A percentile compares a stretch with the other conserved stretches of the same genome.
Conservation (phyloP, 2,329 filamentous ascomycete genomes). For the Aspergillus ibericus region DNA sequence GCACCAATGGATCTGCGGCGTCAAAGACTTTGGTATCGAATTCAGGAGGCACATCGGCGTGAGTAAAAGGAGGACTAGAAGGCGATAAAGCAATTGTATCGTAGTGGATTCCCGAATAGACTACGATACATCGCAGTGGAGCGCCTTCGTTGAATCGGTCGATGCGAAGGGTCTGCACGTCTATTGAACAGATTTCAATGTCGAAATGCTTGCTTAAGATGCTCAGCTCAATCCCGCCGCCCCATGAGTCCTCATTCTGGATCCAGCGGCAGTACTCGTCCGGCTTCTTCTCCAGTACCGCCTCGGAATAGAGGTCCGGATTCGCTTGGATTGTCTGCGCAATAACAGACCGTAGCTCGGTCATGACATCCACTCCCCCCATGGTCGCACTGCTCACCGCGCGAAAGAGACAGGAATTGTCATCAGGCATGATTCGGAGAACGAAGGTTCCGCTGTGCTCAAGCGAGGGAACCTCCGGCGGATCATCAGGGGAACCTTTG, state of each 20-base stretch:
- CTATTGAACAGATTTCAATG: constrained; percentile 80
- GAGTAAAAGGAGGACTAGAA: constrained; percentile 57
- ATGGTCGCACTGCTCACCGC: constrained; percentile 81
- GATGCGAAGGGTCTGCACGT: constrained; percentile 68
- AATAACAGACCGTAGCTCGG: constrained; percentile 72
- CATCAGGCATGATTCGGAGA: constrained; percentile 91
- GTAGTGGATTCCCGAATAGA: constrained; percentile 93
- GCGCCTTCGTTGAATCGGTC: constrained; percentile 78
- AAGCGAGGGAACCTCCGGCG: constrained; percentile 61
- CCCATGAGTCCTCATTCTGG: constrained; percentile 78
- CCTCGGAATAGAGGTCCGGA: constrained; percentile 70
- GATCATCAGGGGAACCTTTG: constrained; percentile 52
- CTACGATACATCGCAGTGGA: constrained; percentile 69
- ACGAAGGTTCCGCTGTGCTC: constrained; percentile 61
- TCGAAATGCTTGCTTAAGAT: constrained; percentile 83
- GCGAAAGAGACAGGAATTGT: constrained; percentile 92
- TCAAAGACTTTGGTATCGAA: constrained; percentile 78
- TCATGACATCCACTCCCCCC: constrained; percentile 65
- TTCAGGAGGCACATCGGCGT: constrained; percentile 64
- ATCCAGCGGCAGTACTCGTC: constrained; percentile 81
- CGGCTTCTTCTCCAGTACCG: constrained; percentile 71
- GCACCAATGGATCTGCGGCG: constrained; percentile 53
- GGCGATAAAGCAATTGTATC: constrained; percentile 79
- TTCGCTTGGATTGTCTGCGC: constrained; percentile 75
- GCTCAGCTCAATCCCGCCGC: constrained; percentile 84